Percentiles rank a stretch among this genome's conserved stretches.
Evolutionary conservation across 495 filamentous ascomycete species (phyloP).

Genomic region (Podospora pseudoanserina): DNA sequence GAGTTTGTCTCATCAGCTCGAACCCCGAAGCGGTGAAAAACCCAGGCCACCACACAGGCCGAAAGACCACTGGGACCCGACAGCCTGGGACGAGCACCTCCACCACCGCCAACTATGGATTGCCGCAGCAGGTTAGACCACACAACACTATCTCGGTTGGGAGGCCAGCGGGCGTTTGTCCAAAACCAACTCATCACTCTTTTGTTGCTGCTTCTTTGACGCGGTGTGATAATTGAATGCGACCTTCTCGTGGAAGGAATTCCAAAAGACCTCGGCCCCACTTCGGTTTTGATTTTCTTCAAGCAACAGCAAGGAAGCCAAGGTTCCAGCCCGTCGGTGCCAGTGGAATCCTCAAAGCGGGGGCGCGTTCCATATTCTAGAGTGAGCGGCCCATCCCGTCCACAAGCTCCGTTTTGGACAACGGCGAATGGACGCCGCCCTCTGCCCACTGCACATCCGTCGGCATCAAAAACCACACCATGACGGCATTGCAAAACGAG

Average conservation of each 20-base stretch:
- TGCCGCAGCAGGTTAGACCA: background rate
- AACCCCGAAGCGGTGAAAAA: conserved; percentile 14
- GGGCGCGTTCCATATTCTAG: background rate
- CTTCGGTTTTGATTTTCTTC: conserved; percentile 2
- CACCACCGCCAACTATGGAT: conserved; percentile 7
- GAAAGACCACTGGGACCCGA: conserved; percentile 29
- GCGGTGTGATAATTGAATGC: background rate
- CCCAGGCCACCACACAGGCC: conserved; percentile 6
- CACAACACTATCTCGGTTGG: background rate
- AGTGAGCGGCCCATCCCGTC: conserved; percentile 12
- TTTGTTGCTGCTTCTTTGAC: background rate
- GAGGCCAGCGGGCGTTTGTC: background rate
- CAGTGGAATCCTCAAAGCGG: background rate
- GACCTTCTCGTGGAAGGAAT: background rate
- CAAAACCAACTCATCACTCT: background rate
- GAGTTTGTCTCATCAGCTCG: background rate
- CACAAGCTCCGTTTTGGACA: background rate
- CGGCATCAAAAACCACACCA: too few species aligned
- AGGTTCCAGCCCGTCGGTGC: conserved; percentile 7
- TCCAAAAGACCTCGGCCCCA: background rate
- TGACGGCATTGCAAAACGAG: background rate
- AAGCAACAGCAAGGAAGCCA: conserved; percentile 1
- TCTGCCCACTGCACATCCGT: background rate
- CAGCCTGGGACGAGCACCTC: conserved; percentile 28
- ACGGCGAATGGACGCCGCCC: background rate